phyloP scores from a whole-genome alignment of 495 filamentous ascomycete genomes.

The Neurospora sp. region DNA sequence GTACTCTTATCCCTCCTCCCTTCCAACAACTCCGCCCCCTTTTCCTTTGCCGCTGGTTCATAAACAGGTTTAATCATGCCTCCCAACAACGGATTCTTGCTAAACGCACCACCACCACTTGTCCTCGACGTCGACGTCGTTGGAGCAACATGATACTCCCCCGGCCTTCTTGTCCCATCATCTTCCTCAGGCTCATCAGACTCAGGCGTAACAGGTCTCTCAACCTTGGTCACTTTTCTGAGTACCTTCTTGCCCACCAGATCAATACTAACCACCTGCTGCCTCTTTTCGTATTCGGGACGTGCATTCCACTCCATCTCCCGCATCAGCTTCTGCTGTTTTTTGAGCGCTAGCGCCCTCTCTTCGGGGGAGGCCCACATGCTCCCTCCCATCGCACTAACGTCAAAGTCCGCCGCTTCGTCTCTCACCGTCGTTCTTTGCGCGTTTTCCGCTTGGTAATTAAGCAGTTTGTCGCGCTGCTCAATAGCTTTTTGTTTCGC shows the following conservation, averaged over 20 bases:
- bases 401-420: slow-evolving; percentile 90
- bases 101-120: slow-evolving; percentile 54
- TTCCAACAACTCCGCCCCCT: slow-evolving; percentile 28
- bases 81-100: slow-evolving; percentile 73
- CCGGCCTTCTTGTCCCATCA: background rate
- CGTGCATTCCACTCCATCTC: slow-evolving; percentile 86
- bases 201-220: slow-evolving; percentile 35
- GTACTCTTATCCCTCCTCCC: slow-evolving; percentile 34
- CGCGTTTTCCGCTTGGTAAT: slow-evolving; percentile 83
- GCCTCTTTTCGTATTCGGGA: slow-evolving; percentile 90
- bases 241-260: slow-evolving; percentile 67
- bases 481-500: slow-evolving; percentile 49
- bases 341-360: slow-evolving; percentile 76
- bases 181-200: slow-evolving; percentile 32
- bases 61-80: slow-evolving; percentile 73
- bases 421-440: slow-evolving; percentile 80
- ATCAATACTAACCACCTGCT: slow-evolving; percentile 79
- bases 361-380: slow-evolving; percentile 87
- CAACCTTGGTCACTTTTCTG: slow-evolving; percentile 56
- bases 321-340: slow-evolving; percentile 76
- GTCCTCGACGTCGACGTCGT: background rate
- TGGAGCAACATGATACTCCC: background rate
- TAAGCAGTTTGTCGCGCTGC: slow-evolving; percentile 74
- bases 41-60: slow-evolving; percentile 34
- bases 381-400: slow-evolving; percentile 47